These are phyloP conservation scores for Candida glaebosa DNA, from an alignment of 805 yeast genomes.

Conservation along the genomic window DNA sequence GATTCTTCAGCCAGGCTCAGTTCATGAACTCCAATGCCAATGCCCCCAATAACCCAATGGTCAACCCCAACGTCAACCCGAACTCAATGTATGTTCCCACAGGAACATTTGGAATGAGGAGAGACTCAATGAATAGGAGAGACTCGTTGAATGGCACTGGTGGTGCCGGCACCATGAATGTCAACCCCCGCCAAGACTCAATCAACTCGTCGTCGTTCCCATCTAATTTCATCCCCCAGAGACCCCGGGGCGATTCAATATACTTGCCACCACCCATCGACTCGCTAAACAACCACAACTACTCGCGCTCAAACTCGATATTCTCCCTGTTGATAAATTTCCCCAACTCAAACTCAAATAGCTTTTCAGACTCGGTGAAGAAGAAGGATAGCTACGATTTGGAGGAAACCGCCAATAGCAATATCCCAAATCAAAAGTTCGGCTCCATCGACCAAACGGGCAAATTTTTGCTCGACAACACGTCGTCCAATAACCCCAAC, in stretches of 20 bases:
- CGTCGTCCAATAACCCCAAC: conserved; percentile 8
- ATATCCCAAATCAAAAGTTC: conserved; percentile 7
- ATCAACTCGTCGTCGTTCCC: conserved; percentile 5
- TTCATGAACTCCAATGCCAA: not conserved
- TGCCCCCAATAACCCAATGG: not conserved
- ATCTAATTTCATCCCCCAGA: conserved; percentile 4
- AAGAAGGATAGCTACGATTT: conserved; percentile 17
- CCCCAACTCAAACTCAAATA: conserved; percentile 25
- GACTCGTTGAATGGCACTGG: not conserved
- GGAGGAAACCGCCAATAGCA: conserved; percentile 21
- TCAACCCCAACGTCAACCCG: not conserved
- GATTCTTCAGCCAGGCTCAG: not conserved
- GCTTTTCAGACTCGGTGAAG: not conserved
- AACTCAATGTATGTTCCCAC: not conserved
- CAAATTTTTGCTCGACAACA: conserved; percentile 13
- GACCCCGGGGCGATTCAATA: conserved; percentile 38
- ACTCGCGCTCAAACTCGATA: conserved; percentile 35
- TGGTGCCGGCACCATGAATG: not conserved
- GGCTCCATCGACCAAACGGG: not conserved
- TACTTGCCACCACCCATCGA: conserved; percentile 35
- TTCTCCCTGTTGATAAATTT: conserved; percentile 38
- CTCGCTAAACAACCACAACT: conserved; percentile 17
- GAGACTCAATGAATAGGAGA: not conserved
- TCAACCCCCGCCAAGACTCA: conserved; percentile 10
- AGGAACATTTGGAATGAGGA: not conserved